A percentile compares a stretch with the other conserved stretches of the same genome.
phyloP scores from a whole-genome alignment of 805 yeast genomes.

The Groenewaldozyma salmanticensis region DNA sequence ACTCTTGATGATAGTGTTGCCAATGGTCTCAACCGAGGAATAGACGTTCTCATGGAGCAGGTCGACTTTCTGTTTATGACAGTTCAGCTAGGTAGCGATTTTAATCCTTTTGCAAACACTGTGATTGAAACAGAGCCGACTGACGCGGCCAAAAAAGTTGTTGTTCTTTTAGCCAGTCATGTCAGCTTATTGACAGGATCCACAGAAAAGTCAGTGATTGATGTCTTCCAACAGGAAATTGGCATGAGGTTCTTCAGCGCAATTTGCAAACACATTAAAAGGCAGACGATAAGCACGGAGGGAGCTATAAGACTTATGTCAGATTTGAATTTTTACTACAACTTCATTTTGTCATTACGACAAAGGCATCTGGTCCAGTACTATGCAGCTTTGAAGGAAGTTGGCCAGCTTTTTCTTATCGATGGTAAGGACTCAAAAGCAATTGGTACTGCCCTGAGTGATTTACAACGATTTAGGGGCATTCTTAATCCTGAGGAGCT shows the following conservation, averaged over 20 bases:
- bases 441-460: conserved; percentile 74
- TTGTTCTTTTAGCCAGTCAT: conserved; percentile 57
- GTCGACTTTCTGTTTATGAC: conserved; percentile 53
- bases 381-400: conserved; percentile 68
- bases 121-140: conserved; percentile 39
- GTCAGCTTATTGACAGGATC: conserved; percentile 65
- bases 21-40: conserved; percentile 85
- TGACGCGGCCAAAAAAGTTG: conserved; percentile 53
- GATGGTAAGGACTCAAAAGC: conserved; percentile 69
- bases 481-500: conserved; percentile 87
- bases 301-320: conserved; percentile 80
- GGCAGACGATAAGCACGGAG: conserved; percentile 58
- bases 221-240: conserved; percentile 88
- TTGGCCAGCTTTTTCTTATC: conserved; percentile 76
- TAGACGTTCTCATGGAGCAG: conserved; percentile 78
- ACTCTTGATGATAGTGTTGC: conserved; percentile 84
- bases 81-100: conserved; percentile 51
- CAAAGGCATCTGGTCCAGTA: conserved; percentile 53
- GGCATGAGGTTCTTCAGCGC: conserved; percentile 76
- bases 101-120: conserved; percentile 36
- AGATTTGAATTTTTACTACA: conserved; percentile 72
- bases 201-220: conserved; percentile 80
- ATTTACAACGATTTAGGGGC: conserved; percentile 77
- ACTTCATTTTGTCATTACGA: conserved; percentile 50
- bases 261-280: conserved; percentile 67